These are phyloP conservation scores for Suhomyces sp. DNA, from an alignment of 805 yeast genomes.

Conservation along the genomic window DNA sequence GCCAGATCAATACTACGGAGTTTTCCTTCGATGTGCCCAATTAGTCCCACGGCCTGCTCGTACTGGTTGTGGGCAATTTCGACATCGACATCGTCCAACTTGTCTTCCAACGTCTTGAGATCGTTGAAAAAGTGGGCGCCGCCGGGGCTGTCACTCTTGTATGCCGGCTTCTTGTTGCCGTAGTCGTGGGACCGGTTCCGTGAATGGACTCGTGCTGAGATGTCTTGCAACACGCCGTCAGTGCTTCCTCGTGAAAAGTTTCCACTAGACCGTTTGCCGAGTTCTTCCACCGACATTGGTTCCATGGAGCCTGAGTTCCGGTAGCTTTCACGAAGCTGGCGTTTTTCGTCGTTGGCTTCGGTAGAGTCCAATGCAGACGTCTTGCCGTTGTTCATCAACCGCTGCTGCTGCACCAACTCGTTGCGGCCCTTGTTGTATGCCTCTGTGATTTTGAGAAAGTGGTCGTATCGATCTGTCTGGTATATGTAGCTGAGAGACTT, in stretches of 20 bases:
- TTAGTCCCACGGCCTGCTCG: slow-evolving; percentile 42
- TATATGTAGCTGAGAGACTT: slow-evolving; percentile 53
- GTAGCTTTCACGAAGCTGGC: slow-evolving; percentile 40
- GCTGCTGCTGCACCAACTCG: slow-evolving; percentile 39
- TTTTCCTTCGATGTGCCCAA: slow-evolving; percentile 36
- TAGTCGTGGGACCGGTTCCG: slow-evolving; percentile 53
- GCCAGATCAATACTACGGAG: slow-evolving; percentile 28
- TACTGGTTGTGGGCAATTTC: slow-evolving; percentile 60
- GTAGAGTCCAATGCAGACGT: slow-evolving; percentile 10
- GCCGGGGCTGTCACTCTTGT: slow-evolving; percentile 16
- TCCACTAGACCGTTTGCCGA: slow-evolving; percentile 22
- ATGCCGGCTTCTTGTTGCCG: slow-evolving; percentile 12
- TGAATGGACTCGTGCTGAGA: slow-evolving; percentile 61
- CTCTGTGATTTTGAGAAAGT: slow-evolving; percentile 50
- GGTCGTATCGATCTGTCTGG: slow-evolving; percentile 60
- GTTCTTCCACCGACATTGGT: slow-evolving; percentile 23
- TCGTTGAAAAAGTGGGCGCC: slow-evolving; percentile 38
- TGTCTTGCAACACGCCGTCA: slow-evolving; percentile 50
- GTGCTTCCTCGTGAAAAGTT: slow-evolving; percentile 27
- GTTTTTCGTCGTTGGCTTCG: slow-evolving; percentile 33
- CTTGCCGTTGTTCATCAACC: slow-evolving; percentile 19
- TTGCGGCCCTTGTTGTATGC: slow-evolving; percentile 61
- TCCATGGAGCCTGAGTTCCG: slow-evolving; percentile 53
- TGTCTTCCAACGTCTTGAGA: slow-evolving; percentile 55
- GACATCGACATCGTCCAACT: slow-evolving; percentile 67